Conservation (phyloP, 2,329 filamentous ascomycete species). For the Arthroderma uncinatum region DNA sequence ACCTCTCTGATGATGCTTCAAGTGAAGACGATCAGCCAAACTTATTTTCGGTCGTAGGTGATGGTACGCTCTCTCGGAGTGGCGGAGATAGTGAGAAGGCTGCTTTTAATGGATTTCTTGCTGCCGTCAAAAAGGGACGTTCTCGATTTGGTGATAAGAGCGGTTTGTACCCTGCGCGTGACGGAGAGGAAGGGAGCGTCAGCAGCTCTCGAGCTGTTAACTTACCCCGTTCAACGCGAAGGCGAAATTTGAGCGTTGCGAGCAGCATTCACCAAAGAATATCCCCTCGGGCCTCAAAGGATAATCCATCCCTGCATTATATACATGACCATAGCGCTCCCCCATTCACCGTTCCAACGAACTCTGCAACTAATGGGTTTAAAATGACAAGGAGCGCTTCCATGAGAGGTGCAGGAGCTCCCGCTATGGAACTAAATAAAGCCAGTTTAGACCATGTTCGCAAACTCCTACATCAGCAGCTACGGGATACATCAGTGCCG, state of each 20-base stretch:
- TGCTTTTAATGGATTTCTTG: constrained; percentile 61
- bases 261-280: constrained; percentile 60
- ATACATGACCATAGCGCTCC: constrained; percentile 23
- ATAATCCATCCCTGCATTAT: constrained; percentile 31
- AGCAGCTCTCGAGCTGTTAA: constrained; percentile 48
- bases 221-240: constrained; percentile 52
- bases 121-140: constrained; percentile 63
- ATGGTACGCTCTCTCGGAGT: constrained; percentile 52
- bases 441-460: constrained; percentile 82
- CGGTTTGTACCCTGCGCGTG: constrained; percentile 57
- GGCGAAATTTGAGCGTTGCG: constrained; percentile 73
- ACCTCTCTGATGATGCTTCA: constrained; percentile 87
- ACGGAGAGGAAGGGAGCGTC: constrained; percentile 54
- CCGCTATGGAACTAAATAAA: constrained; percentile 72
- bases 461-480: constrained; percentile 68
- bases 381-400: constrained; percentile 67
- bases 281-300: constrained; percentile 60
- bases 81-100: constrained; percentile 61
- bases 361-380: constrained; percentile 31
- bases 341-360: constrained; percentile 39
- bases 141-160: constrained; percentile 63
- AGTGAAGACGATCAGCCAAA: constrained; percentile 87
- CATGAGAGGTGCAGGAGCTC: constrained; percentile 61
- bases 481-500: constrained; percentile 64
- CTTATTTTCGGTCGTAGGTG: constrained; percentile 63